A percentile compares a stretch with the other conserved stretches of the same genome.
phyloP scores from a whole-genome alignment of 2,329 filamentous ascomycete genomes.

The Rhynchosporium graminicola region DNA sequence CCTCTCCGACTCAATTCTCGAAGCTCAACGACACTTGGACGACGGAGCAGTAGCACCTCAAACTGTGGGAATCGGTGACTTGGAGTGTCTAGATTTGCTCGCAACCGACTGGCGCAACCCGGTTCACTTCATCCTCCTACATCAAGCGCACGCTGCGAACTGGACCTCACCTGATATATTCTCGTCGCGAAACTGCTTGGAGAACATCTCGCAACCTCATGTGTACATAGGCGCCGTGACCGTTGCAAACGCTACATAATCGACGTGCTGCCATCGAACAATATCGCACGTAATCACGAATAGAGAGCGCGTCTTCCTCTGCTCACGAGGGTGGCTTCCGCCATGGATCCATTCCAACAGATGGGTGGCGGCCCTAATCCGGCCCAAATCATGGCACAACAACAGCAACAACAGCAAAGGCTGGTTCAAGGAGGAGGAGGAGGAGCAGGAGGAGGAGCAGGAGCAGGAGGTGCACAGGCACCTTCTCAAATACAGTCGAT shows the following conservation, averaged over 20 bases:
- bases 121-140: background rate
- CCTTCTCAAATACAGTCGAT: constrained; percentile 33
- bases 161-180: constrained; percentile 1
- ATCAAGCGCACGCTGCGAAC: background rate
- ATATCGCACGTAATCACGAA: background rate
- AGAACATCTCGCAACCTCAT: constrained; percentile 35
- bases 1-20: background rate
- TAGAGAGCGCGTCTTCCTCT: constrained; percentile 15
- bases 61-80: background rate
- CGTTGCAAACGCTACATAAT: constrained; percentile 30
- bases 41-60: background rate
- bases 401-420: constrained; percentile 21
- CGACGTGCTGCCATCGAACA: constrained; percentile 14
- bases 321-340: constrained; percentile 34
- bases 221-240: constrained; percentile 34
- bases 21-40: background rate
- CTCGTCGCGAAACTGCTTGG: constrained; percentile 29
- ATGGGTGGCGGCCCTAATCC: constrained; percentile 34
- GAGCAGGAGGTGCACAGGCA: constrained; percentile 14
- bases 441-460: too few relatives aligned
- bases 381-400: constrained; percentile 37
- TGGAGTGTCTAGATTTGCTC: background rate
- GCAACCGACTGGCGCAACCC: background rate
- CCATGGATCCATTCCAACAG: constrained; percentile 40
- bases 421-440: constrained; percentile 12